A percentile compares a stretch with the other conserved stretches of the same genome.
These are phyloP conservation scores for Rubia tinctorum DNA, from an alignment of 305 asterid species.

Conservation along the genomic window DNA sequence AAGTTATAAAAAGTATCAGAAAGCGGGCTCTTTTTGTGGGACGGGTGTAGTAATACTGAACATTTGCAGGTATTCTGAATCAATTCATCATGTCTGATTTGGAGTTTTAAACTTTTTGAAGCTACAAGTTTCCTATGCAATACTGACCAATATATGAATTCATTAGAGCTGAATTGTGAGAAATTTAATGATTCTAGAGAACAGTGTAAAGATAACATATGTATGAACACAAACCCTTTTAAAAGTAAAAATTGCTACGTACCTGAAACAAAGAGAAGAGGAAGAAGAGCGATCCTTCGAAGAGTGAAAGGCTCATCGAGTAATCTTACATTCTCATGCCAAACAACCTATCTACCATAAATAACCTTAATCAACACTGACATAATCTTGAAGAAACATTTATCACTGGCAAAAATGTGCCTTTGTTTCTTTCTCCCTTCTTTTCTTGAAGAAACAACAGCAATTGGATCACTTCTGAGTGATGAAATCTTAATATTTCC, in stretches of 20 bases:
- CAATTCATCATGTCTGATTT: background rate
- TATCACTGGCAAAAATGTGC: background rate
- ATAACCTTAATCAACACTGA: background rate
- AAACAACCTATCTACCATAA: background rate
- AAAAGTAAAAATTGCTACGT: background rate
- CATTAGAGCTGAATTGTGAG: background rate
- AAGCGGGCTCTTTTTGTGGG: background rate
- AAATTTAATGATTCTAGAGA: background rate
- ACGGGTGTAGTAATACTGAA: background rate
- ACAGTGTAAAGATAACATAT: background rate
- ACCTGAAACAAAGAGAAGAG: conserved; percentile 19
- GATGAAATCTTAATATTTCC: conserved; percentile 17
- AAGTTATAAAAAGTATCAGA: no score
- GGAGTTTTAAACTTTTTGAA: background rate
- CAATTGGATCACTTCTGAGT: conserved; percentile 8
- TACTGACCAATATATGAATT: background rate
- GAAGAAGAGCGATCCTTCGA: background rate
- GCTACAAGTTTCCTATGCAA: background rate
- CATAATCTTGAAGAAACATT: background rate
- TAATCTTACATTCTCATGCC: conserved; percentile 17
- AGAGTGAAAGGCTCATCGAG: conserved; percentile 18
- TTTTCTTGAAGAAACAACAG: background rate
- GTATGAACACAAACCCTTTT: background rate
- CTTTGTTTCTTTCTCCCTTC: conserved; percentile 3
- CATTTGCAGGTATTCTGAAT: background rate